A percentile compares a stretch with the other conserved stretches of the same genome.
phyloP scores from a whole-genome alignment of 768 basidiomycete genomes.

The Zangia roseola region DNA sequence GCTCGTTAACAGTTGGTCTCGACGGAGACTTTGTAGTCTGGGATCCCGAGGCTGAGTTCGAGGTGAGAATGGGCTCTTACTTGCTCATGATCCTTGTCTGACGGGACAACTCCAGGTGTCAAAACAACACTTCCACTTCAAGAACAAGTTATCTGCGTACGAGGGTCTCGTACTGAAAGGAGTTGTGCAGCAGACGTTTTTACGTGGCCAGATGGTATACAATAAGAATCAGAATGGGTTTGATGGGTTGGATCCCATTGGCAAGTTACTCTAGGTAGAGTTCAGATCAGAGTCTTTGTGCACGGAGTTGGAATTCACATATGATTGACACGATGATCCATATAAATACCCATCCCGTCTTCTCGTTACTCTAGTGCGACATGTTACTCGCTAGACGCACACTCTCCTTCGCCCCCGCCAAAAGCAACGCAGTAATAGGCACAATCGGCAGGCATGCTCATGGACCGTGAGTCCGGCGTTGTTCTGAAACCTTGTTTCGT shows the following conservation, averaged over 20 bases:
- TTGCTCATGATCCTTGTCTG: conserved; percentile 1
- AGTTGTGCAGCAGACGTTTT: conserved; percentile 69
- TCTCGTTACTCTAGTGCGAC: background rate
- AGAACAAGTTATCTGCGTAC: conserved; percentile 93
- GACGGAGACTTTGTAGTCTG: conserved; percentile 90
- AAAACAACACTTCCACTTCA: conserved; percentile 74
- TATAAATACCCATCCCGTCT: background rate
- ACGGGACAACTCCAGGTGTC: conserved; percentile 53
- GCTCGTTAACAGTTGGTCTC: conserved; percentile 65
- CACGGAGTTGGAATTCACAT: no score
- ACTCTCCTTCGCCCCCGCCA: background rate
- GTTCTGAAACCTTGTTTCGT: background rate
- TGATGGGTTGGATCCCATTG: conserved; percentile 33
- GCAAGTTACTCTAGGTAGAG: conserved; percentile 36
- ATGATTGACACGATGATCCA: no score
- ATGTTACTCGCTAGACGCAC: conserved; percentile 14
- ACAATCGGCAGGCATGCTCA: background rate
- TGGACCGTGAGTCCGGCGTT: conserved; percentile 14
- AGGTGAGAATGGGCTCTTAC: conserved; percentile 28
- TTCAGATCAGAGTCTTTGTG: no score
- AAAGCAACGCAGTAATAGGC: background rate
- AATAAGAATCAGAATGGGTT: conserved; percentile 39
- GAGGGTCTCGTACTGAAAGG: conserved; percentile 72
- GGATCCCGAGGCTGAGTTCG: conserved; percentile 56
- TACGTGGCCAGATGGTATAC: conserved; percentile 77